Evolutionary conservation across 2,329 filamentous ascomycete genomes (phyloP).

Genomic region (Fusarium aywerte): DNA sequence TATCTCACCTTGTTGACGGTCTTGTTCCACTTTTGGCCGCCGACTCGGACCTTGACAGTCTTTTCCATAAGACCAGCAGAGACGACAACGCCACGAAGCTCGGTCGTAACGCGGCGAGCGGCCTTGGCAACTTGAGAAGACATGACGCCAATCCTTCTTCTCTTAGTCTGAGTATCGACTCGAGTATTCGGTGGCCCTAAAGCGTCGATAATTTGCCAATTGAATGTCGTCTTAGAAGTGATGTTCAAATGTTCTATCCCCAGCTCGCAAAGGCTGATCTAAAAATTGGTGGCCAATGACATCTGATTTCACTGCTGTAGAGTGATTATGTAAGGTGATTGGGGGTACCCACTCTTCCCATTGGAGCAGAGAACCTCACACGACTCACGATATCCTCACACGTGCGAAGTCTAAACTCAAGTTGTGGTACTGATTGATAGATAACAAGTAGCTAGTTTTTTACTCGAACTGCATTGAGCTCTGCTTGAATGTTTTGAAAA

Average conservation of each 20-base stretch:
- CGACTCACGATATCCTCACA: slow-evolving; percentile 21
- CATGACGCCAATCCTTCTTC: slow-evolving; percentile 42
- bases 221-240: slow-evolving; percentile 15
- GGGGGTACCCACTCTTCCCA: neutral
- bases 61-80: slow-evolving; percentile 81
- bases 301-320: neutral
- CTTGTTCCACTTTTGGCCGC: slow-evolving; percentile 76
- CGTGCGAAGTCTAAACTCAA: neutral
- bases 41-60: slow-evolving; percentile 81
- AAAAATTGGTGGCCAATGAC: slow-evolving; percentile 42
- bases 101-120: slow-evolving; percentile 59
- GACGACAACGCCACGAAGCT: slow-evolving; percentile 76
- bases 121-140: slow-evolving; percentile 56
- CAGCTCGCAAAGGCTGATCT: slow-evolving; percentile 23
- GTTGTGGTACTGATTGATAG: neutral
- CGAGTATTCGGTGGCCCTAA: slow-evolving; percentile 5
- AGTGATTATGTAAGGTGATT: slow-evolving; percentile 35
- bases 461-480: neutral
- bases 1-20: slow-evolving; percentile 74
- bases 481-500: neutral
- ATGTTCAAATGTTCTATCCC: slow-evolving; percentile 20
- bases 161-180: neutral
- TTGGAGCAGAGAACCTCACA: slow-evolving; percentile 21
- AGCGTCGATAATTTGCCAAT: slow-evolving; percentile 20
- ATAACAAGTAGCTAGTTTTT: neutral